Evolutionary conservation across 2,329 filamentous ascomycete species (phyloP).

Genomic region (Tympanopsis confertula): DNA sequence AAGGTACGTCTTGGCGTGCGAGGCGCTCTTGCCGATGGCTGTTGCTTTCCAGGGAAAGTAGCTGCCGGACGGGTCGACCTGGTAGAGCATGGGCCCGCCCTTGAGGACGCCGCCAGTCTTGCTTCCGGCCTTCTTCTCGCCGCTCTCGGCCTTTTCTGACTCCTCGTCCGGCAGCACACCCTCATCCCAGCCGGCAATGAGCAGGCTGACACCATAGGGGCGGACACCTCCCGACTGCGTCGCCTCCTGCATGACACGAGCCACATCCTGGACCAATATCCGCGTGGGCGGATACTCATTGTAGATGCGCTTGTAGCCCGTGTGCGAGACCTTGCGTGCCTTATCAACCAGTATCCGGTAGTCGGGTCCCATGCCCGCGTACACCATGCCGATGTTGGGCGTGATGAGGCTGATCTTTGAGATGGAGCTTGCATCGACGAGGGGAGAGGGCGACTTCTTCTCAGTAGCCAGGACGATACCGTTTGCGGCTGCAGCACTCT

Average conservation of each 20-base stretch:
- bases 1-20: conserved; percentile 95
- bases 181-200: conserved; percentile 97
- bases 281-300: conserved; percentile 99
- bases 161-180: conserved; percentile 79
- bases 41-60: conserved; percentile 99
- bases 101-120: conserved; percentile 95
- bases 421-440: conserved; percentile 87
- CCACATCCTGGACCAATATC: conserved; percentile 97
- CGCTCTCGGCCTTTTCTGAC: conserved; percentile 38
- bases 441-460: conserved; percentile 96
- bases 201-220: conserved; percentile 88
- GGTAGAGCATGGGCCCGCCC: conserved; percentile 92
- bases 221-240: conserved; percentile 96
- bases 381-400: conserved; percentile 98
- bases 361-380: conserved; percentile 97
- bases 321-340: conserved; percentile 95
- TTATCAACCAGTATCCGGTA: conserved; percentile 96
- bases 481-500: conserved; percentile 66
- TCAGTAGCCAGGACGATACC: conserved; percentile 97
- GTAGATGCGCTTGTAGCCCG: conserved; percentile 98
- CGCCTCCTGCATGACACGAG: conserved; percentile 95
- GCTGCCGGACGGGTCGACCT: conserved; percentile 96
- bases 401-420: conserved; percentile 98
- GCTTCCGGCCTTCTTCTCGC: conserved; percentile 56
- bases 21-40: conserved; percentile 95